Percentiles rank a stretch among this genome's conserved stretches.
Conservation (phyloP, 495 filamentous ascomycete species). For the Talaromyces proteolyticus region DNA sequence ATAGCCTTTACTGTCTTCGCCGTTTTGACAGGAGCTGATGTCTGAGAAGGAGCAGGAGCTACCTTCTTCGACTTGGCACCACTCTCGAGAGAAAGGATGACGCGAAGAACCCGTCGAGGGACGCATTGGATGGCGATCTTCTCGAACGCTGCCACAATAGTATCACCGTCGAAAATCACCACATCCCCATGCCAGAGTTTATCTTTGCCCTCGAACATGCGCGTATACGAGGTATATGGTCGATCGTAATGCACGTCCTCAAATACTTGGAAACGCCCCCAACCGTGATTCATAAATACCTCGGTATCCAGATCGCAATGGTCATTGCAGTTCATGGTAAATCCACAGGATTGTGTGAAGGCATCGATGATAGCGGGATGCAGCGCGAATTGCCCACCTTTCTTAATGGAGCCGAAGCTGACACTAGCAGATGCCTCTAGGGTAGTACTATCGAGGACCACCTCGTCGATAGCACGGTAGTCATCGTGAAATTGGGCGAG, state of each 20-base stretch:
- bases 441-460: conserved; percentile 63
- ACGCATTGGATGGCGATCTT: neutral
- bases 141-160: neutral
- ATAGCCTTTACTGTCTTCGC: too few relatives aligned
- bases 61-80: too few relatives aligned
- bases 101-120: neutral
- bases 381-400: neutral
- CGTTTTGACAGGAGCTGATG: too few relatives aligned
- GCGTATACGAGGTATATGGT: neutral
- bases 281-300: neutral
- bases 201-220: neutral
- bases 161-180: neutral
- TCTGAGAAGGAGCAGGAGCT: too few relatives aligned
- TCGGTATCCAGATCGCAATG: neutral
- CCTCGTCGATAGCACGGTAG: conserved; percentile 69
- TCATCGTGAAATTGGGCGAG: conserved; percentile 63
- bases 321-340: neutral
- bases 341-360: neutral
- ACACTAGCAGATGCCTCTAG: conserved; percentile 54
- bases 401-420: neutral
- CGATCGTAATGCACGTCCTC: neutral
- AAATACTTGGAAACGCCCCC: neutral
- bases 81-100: neutral
- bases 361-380: neutral
- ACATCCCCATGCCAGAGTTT: neutral